Percentiles rank a stretch among this genome's conserved stretches.
Evolutionary conservation across 2,329 filamentous ascomycete species (phyloP).

Genomic region (Trichoderma simmonsii): DNA sequence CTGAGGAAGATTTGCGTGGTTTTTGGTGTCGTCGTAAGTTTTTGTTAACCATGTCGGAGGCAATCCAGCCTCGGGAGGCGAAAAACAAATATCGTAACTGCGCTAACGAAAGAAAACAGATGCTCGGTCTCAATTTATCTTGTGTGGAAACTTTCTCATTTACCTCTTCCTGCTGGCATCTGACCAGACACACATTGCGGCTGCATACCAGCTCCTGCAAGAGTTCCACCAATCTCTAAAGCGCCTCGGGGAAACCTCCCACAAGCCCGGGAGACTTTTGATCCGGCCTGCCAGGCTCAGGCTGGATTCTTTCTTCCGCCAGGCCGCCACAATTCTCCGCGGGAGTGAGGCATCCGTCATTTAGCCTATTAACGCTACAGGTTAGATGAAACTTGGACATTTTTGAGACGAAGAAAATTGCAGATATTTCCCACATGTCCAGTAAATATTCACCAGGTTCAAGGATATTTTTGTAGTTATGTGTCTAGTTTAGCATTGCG

Average conservation of each 20-base stretch:
- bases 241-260: conserved; percentile 31
- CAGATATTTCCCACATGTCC: background rate
- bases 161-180: conserved; percentile 46
- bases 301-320: conserved; percentile 40
- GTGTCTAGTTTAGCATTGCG: background rate
- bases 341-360: conserved; percentile 8
- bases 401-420: background rate
- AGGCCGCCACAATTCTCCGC: conserved; percentile 32
- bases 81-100: background rate
- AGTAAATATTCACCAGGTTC: background rate
- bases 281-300: conserved; percentile 37
- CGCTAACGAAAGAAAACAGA: conserved; percentile 22
- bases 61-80: no score
- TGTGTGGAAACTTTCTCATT: conserved; percentile 48
- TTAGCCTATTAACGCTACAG: background rate
- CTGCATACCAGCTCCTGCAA: conserved; percentile 36
- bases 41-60: background rate
- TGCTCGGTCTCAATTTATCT: conserved; percentile 43
- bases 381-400: background rate
- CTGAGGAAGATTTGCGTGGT: conserved; percentile 36
- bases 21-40: conserved; percentile 46
- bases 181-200: conserved; percentile 32
- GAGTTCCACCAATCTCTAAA: conserved; percentile 38
- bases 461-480: background rate
- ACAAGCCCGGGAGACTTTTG: conserved; percentile 32